Evolutionary conservation across 345 rosid species (phyloP).

Genomic region (Hibiscus mutabilis): DNA sequence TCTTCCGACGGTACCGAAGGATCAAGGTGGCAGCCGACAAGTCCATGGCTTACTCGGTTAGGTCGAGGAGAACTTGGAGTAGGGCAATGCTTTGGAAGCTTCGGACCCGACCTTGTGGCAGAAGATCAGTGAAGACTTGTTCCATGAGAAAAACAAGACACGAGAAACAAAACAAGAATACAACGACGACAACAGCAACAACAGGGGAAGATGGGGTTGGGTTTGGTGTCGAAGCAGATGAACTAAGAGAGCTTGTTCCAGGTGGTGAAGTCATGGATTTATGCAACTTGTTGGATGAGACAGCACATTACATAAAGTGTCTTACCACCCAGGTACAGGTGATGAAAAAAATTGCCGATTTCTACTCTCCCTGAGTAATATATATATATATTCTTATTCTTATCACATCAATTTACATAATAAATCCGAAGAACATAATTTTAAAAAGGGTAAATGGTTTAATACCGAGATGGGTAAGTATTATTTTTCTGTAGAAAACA

Average conservation of each 20-base stretch:
- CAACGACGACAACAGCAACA: neutral
- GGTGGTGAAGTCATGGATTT: slow-evolving; percentile 50
- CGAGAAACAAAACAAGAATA: neutral
- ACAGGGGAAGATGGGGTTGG: slow-evolving; percentile 1
- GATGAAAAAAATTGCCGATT: slow-evolving; percentile 41
- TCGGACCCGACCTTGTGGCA: slow-evolving; percentile 1
- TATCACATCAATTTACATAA: neutral
- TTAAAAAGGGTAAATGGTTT: neutral
- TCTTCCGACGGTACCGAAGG: slow-evolving; percentile 20
- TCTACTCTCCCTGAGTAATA: slow-evolving; percentile 25
- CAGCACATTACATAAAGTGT: slow-evolving; percentile 50
- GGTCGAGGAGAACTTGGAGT: slow-evolving; percentile 49
- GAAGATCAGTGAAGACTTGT: neutral
- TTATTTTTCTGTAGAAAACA: neutral
- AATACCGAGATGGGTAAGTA: slow-evolving; percentile 1
- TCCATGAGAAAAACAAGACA: slow-evolving; percentile 8
- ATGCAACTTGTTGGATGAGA: slow-evolving; percentile 42
- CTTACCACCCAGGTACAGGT: slow-evolving; percentile 56
- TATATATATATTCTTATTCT: neutral
- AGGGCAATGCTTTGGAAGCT: slow-evolving; percentile 35
- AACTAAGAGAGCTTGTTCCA: slow-evolving; percentile 48
- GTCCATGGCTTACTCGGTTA: slow-evolving; percentile 45
- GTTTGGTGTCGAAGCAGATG: slow-evolving; percentile 4
- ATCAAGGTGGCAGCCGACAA: slow-evolving; percentile 47
- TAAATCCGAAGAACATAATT: neutral